Evolutionary conservation across 2,329 filamentous ascomycete species (phyloP).

Genomic region (Calonectria henricotiae): DNA sequence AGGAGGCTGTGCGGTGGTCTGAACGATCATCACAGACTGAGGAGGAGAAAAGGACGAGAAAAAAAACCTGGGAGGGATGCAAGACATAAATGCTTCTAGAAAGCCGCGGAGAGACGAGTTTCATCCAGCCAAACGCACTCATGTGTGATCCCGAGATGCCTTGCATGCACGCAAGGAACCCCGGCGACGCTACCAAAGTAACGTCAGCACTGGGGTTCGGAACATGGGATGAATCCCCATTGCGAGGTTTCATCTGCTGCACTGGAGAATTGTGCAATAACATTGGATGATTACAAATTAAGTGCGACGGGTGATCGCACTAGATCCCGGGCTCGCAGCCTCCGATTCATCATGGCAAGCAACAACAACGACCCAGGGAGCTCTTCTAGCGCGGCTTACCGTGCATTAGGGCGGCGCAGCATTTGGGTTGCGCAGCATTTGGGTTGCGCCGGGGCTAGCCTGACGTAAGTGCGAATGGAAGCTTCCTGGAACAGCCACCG

Average conservation of each 20-base stretch:
- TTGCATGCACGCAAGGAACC: conserved; percentile 25
- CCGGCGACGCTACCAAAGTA: conserved; percentile 9
- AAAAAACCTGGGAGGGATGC: conserved; percentile 13
- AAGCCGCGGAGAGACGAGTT: conserved; percentile 4
- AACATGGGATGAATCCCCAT: conserved; percentile 15
- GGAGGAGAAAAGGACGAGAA: conserved; percentile 7
- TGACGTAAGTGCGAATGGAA: conserved; percentile 31
- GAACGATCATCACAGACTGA: conserved; percentile 21
- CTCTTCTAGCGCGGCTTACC: conserved; percentile 26
- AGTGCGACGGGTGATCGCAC: conserved; percentile 16
- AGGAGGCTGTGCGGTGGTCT: conserved; percentile 29
- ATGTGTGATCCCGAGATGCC: conserved; percentile 27
- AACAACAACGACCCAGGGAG: conserved; percentile 1
- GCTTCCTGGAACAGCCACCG: conserved; percentile 6
- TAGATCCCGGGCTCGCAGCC: conserved; percentile 17
- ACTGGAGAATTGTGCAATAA: background rate
- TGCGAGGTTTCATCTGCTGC: conserved; percentile 14
- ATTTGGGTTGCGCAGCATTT: background rate
- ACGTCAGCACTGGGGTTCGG: conserved; percentile 29
- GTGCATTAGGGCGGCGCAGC: conserved; percentile 23
- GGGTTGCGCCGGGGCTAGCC: background rate
- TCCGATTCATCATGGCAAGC: conserved; percentile 18
- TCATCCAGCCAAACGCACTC: background rate
- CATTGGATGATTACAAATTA: conserved; percentile 31
- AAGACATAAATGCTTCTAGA: conserved; percentile 23